Evolutionary conservation across 108 stramenopile species (phyloP).

Genomic region (Conticribra weissflogii): DNA sequence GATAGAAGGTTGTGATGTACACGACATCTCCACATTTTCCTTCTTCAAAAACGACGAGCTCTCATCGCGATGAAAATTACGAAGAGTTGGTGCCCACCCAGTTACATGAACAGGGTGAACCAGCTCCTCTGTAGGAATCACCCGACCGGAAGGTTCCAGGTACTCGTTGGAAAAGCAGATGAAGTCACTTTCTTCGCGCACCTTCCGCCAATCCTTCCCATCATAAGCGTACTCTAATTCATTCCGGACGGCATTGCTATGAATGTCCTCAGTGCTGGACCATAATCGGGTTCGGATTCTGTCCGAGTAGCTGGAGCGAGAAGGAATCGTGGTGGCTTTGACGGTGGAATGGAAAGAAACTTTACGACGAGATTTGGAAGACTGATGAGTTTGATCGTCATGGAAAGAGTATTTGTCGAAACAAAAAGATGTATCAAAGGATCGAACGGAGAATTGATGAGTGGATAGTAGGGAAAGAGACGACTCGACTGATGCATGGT

Average conservation of each 20-base stretch:
- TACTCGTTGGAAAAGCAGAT: not conserved
- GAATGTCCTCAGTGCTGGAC: slow-evolving; percentile 42
- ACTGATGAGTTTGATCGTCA: not conserved
- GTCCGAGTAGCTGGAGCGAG: slow-evolving; percentile 27
- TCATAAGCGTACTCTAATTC: slow-evolving; percentile 35
- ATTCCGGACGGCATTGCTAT: slow-evolving; percentile 32
- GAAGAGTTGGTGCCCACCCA: slow-evolving; percentile 12
- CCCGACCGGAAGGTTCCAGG: not conserved
- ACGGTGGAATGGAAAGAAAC: slow-evolving; percentile 48
- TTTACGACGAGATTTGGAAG: slow-evolving; percentile 19
- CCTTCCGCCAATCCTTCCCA: slow-evolving; percentile 34
- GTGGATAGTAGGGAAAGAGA: slow-evolving; percentile 2
- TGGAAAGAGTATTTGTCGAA: slow-evolving; percentile 3
- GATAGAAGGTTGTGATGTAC: not conserved
- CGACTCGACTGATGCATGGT: slow-evolving; percentile 7
- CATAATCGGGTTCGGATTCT: slow-evolving; percentile 29
- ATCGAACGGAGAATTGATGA: slow-evolving; percentile 7
- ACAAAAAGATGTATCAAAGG: slow-evolving; percentile 2
- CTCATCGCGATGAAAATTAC: not conserved
- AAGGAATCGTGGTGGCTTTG: slow-evolving; percentile 40
- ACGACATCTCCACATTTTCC: not conserved
- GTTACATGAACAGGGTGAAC: slow-evolving; percentile 33
- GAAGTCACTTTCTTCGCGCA: slow-evolving; percentile 22
- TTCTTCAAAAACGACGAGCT: slow-evolving; percentile 6
- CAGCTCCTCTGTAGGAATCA: slow-evolving; percentile 10